Evolutionary conservation across 805 yeast species (phyloP).

Genomic region (Candida corydali): DNA sequence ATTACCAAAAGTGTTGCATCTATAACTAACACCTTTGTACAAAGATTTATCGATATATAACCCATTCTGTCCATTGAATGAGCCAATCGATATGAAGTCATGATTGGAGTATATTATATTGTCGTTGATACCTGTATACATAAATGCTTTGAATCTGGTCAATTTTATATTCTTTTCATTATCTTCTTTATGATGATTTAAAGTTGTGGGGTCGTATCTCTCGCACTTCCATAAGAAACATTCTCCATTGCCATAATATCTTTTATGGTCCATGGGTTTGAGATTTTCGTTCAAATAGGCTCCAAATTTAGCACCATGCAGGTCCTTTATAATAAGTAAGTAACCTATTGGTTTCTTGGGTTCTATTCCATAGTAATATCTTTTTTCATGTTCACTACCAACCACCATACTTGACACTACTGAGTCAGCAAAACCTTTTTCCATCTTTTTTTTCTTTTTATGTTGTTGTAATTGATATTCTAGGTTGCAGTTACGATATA

Average conservation of each 20-base stretch:
- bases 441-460: slow-evolving; percentile 13
- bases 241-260: slow-evolving; percentile 91
- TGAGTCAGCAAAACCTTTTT: slow-evolving; percentile 34
- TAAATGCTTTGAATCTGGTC: slow-evolving; percentile 67
- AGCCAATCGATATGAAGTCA: slow-evolving; percentile 78
- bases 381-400: slow-evolving; percentile 12
- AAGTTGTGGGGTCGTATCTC: slow-evolving; percentile 21
- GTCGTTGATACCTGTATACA: slow-evolving; percentile 85
- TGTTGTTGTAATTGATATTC: slow-evolving; percentile 25
- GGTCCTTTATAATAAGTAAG: slow-evolving; percentile 67
- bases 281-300: slow-evolving; percentile 72
- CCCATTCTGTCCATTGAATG: slow-evolving; percentile 91
- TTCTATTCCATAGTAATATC: slow-evolving; percentile 9
- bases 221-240: slow-evolving; percentile 88
- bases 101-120: slow-evolving; percentile 79
- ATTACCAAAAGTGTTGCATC: slow-evolving; percentile 85
- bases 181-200: slow-evolving; percentile 8
- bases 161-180: slow-evolving; percentile 1
- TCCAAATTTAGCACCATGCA: slow-evolving; percentile 64
- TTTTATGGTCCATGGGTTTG: slow-evolving; percentile 63
- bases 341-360: slow-evolving; percentile 55
- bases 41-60: slow-evolving; percentile 79
- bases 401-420: slow-evolving; percentile 31
- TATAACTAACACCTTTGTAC: slow-evolving; percentile 70
- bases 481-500: slow-evolving; percentile 58